These are phyloP conservation scores for Mollisia scopiformis DNA, from an alignment of 2,329 filamentous ascomycete genomes.

Conservation along the genomic window DNA sequence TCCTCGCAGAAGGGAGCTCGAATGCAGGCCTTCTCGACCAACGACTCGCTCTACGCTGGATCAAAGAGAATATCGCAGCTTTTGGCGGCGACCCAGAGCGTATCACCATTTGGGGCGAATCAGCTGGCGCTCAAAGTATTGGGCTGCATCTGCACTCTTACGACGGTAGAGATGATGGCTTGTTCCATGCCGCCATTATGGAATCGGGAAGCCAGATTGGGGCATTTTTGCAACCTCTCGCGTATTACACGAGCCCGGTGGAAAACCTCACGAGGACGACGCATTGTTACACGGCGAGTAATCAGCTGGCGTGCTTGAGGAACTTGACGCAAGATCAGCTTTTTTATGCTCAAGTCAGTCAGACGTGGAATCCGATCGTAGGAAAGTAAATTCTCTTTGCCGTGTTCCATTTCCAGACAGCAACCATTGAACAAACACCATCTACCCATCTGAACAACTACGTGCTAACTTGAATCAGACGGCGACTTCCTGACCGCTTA, in stretches of 20 bases:
- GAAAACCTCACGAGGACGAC: conserved; percentile 18
- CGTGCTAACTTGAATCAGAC: conserved; percentile 33
- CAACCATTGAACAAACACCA: too few species aligned
- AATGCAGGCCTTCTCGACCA: conserved; percentile 61
- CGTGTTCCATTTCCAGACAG: too few species aligned
- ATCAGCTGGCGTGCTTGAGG: conserved; percentile 29
- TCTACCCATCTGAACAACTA: not conserved
- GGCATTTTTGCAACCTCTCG: conserved; percentile 3
- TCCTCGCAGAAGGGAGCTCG: conserved; percentile 2
- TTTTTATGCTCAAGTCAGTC: conserved; percentile 18
- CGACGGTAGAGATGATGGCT: conserved; percentile 31
- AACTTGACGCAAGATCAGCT: conserved; percentile 22
- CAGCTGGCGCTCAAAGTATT: conserved; percentile 39
- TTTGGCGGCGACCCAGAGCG: conserved; percentile 46
- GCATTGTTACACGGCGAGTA: conserved; percentile 22
- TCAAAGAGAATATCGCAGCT: conserved; percentile 55
- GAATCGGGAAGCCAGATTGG: conserved; percentile 32
- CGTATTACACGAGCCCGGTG: conserved; percentile 4
- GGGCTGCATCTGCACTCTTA: conserved; percentile 46
- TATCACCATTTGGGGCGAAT: conserved; percentile 46
- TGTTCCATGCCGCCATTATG: conserved; percentile 29
- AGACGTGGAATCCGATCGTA: conserved; percentile 26
- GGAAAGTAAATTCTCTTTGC: not conserved
- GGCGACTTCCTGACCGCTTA: conserved; percentile 51
- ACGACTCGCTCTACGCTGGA: conserved; percentile 58